Evolutionary conservation across 2,329 filamentous ascomycete species (phyloP).

Genomic region (Chaetothyriales sp.): DNA sequence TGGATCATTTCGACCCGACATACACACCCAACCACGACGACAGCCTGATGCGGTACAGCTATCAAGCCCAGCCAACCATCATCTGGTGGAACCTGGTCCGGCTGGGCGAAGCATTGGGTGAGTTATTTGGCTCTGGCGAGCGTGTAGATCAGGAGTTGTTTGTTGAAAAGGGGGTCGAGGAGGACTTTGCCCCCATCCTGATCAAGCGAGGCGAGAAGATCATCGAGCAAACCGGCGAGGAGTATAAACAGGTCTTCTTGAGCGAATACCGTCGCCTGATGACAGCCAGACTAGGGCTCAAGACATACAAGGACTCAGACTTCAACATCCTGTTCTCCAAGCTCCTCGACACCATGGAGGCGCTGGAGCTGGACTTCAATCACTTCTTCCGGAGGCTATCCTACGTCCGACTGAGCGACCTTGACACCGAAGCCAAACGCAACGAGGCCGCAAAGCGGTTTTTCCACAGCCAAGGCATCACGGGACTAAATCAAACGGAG

Average conservation of each 20-base stretch:
- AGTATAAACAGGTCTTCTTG: slow-evolving; percentile 77
- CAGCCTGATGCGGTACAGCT: slow-evolving; percentile 69
- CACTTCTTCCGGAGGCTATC: slow-evolving; percentile 79
- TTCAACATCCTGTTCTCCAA: slow-evolving; percentile 73
- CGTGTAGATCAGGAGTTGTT: slow-evolving; percentile 59
- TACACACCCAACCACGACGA: slow-evolving; percentile 99
- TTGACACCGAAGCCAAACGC: slow-evolving; percentile 50
- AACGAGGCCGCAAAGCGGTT: slow-evolving; percentile 55
- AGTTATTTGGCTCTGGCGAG: slow-evolving; percentile 65
- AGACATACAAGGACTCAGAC: slow-evolving; percentile 52
- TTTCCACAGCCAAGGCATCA: slow-evolving; percentile 61
- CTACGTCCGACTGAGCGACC: slow-evolving; percentile 42
- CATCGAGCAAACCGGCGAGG: slow-evolving; percentile 66
- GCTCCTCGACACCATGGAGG: slow-evolving; percentile 65
- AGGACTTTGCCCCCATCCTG: slow-evolving; percentile 54
- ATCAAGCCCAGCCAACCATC: slow-evolving; percentile 84
- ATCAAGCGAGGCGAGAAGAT: slow-evolving; percentile 67
- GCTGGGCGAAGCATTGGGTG: slow-evolving; percentile 74
- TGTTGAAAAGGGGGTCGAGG: slow-evolving; percentile 52
- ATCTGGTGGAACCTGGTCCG: slow-evolving; percentile 98
- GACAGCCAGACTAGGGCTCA: slow-evolving; percentile 62
- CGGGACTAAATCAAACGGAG: slow-evolving; percentile 43
- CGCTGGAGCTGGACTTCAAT: slow-evolving; percentile 77
- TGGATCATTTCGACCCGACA: slow-evolving; percentile 86
- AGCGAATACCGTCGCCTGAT: slow-evolving; percentile 81